Evolutionary conservation across 1,284 basidiomycete genomes (phyloP).

Genomic region (Rugosomyces carneus): DNA sequence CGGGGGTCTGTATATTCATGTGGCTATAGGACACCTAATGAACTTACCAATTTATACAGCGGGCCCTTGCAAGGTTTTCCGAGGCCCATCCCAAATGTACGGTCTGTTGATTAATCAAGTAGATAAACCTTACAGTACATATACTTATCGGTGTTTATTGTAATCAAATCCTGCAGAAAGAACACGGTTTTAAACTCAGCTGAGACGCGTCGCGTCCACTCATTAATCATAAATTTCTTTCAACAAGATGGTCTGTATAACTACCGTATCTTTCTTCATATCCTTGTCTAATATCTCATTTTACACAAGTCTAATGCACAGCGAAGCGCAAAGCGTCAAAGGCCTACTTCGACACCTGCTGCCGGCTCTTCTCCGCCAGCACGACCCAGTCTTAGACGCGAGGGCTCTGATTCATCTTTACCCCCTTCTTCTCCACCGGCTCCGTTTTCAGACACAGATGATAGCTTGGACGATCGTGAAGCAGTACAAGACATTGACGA

Average conservation of each 20-base stretch:
- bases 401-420: constrained; percentile 61
- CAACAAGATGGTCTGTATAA: constrained; percentile 24
- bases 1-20: constrained; percentile 47
- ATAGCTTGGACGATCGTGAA: constrained; percentile 72
- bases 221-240: constrained; percentile 9
- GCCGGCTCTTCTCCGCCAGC: constrained; percentile 47
- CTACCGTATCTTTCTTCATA: constrained; percentile 10
- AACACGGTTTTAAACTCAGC: constrained; percentile 21
- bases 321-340: constrained; percentile 53
- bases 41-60: constrained; percentile 17
- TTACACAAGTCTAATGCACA: constrained; percentile 27
- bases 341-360: constrained; percentile 50
- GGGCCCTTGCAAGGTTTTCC: constrained; percentile 30
- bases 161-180: constrained; percentile 7
- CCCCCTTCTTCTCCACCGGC: constrained; percentile 80
- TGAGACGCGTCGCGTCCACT: constrained; percentile 32
- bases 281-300: constrained; percentile 5
- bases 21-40: not conserved
- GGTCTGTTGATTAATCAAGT: not conserved
- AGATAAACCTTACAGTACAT: too few species aligned
- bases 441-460: constrained; percentile 85
- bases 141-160: not conserved
- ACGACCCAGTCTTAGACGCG: constrained; percentile 40
- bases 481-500: constrained; percentile 65
- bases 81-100: constrained; percentile 19